Evolutionary conservation across 2,329 filamentous ascomycete genomes (phyloP).

Genomic region (Aureobasidium sp.): DNA sequence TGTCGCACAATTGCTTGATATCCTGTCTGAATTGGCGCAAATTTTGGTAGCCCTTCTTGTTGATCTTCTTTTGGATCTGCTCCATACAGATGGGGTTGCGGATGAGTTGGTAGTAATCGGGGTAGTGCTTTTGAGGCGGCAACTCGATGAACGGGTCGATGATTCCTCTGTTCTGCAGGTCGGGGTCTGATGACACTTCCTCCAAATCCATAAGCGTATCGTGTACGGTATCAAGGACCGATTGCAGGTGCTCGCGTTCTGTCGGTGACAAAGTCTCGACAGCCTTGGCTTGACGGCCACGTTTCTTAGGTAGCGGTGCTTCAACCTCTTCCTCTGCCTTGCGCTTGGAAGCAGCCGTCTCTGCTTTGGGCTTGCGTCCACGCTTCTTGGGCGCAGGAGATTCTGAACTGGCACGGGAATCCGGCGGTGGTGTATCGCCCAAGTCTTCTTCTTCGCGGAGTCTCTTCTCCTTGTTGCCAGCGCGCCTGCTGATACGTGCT

Average conservation of each 20-base stretch:
- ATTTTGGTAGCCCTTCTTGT: constrained; percentile 84
- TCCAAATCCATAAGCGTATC: constrained; percentile 78
- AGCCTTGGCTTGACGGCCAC: constrained; percentile 64
- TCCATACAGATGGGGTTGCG: constrained; percentile 92
- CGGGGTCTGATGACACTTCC: constrained; percentile 58
- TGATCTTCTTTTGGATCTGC: constrained; percentile 88
- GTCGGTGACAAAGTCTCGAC: constrained; percentile 57
- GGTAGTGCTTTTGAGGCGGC: constrained; percentile 80
- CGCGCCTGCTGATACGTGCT: constrained; percentile 72
- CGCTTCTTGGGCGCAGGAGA: constrained; percentile 65
- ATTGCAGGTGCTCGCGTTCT: constrained; percentile 71
- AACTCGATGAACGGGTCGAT: constrained; percentile 93
- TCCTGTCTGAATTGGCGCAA: constrained; percentile 76
- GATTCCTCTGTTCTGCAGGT: constrained; percentile 64
- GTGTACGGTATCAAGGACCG: constrained; percentile 68
- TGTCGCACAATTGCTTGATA: constrained; percentile 75
- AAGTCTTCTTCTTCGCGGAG: constrained; percentile 35
- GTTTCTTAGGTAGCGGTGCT: constrained; percentile 68
- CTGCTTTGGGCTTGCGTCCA: constrained; percentile 68
- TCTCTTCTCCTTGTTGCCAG: constrained; percentile 66
- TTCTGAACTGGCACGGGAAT: constrained; percentile 78
- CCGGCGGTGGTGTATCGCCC: constrained; percentile 66
- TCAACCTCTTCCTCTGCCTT: constrained; percentile 75
- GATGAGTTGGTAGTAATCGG: constrained; percentile 94
- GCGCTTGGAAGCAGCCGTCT: constrained; percentile 57